phyloP scores from a whole-genome alignment of 495 filamentous ascomycete species.

The Achaetomiella virescens region DNA sequence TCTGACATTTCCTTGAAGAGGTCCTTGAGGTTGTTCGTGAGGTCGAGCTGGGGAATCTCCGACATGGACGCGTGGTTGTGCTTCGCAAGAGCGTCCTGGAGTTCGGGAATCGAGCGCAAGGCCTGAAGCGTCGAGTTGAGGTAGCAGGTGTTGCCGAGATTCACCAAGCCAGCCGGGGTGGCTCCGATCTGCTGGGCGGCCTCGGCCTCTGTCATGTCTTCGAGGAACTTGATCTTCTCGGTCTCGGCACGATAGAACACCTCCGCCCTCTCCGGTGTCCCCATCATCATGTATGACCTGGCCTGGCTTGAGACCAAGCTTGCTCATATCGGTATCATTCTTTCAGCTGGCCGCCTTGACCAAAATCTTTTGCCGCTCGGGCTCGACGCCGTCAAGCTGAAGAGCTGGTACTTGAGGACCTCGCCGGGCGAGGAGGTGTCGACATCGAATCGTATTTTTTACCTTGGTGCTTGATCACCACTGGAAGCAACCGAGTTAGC shows the following conservation, averaged over 20 bases:
- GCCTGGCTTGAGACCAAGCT: conserved; percentile 74
- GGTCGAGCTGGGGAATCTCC: conserved; percentile 51
- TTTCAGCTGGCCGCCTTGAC: conserved; percentile 91
- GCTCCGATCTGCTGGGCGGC: conserved; percentile 75
- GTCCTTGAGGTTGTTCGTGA: conserved; percentile 74
- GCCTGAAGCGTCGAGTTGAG: conserved; percentile 94
- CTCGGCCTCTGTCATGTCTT: conserved; percentile 97
- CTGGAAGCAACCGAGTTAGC: conserved; percentile 40
- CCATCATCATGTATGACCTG: conserved; percentile 96
- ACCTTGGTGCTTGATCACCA: conserved; percentile 89
- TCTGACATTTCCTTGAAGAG: conserved; percentile 90
- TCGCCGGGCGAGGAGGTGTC: conserved; percentile 81
- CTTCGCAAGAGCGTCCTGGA: conserved; percentile 69
- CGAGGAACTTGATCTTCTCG: conserved; percentile 79
- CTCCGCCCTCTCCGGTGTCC: conserved; percentile 65
- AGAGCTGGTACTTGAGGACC: conserved; percentile 91
- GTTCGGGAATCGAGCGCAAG: conserved; percentile 80
- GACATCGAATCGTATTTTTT: conserved; percentile 90
- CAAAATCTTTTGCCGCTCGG: conserved; percentile 90
- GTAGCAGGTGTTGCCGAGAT: conserved; percentile 96
- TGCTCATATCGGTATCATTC: conserved; percentile 83
- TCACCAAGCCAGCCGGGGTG: conserved; percentile 81
- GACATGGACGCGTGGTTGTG: conserved; percentile 48
- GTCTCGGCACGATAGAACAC: conserved; percentile 58
- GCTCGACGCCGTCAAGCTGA: conserved; percentile 91